phyloP scores from a whole-genome alignment of 108 stramenopile species.

The Craspedostauros australis region DNA sequence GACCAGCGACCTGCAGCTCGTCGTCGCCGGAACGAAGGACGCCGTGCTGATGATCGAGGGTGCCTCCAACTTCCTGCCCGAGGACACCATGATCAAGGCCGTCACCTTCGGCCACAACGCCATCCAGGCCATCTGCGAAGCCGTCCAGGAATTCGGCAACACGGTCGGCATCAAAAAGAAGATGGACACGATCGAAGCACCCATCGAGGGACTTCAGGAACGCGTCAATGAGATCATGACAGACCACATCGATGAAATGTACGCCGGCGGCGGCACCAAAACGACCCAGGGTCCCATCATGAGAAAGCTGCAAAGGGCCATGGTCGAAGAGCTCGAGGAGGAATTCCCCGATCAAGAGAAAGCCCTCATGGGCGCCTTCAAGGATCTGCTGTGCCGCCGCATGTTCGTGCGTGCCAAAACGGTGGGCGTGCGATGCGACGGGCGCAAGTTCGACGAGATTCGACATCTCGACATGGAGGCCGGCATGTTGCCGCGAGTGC shows the following conservation, averaged over 20 bases:
- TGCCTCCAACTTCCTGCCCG: conserved; percentile 84
- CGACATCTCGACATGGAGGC: conserved; percentile 46
- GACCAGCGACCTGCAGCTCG: conserved; percentile 53
- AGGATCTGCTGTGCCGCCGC: conserved; percentile 56
- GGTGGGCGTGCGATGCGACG: conserved; percentile 58
- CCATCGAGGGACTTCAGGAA: conserved; percentile 50
- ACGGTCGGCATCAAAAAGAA: conserved; percentile 55
- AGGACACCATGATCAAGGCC: conserved; percentile 79
- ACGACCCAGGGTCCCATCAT: conserved; percentile 41
- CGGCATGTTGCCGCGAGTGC: conserved; percentile 48
- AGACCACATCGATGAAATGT: conserved; percentile 34
- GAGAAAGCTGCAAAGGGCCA: conserved; percentile 32
- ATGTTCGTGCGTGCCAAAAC: conserved; percentile 50
- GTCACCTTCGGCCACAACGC: conserved; percentile 79
- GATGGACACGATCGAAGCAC: conserved; percentile 39
- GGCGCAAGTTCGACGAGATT: conserved; percentile 54
- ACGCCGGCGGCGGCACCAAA: conserved; percentile 38
- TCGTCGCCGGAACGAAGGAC: conserved; percentile 84
- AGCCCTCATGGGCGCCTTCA: conserved; percentile 34
- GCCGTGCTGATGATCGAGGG: conserved; percentile 95
- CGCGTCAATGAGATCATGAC: conserved; percentile 48
- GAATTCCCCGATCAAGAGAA: conserved; percentile 41
- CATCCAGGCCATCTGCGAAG: conserved; percentile 71
- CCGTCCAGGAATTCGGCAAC: conserved; percentile 55
- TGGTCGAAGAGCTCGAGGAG: conserved; percentile 40